phyloP scores from a whole-genome alignment of 2,329 filamentous ascomycete genomes.

The Pyricularia sp. region DNA sequence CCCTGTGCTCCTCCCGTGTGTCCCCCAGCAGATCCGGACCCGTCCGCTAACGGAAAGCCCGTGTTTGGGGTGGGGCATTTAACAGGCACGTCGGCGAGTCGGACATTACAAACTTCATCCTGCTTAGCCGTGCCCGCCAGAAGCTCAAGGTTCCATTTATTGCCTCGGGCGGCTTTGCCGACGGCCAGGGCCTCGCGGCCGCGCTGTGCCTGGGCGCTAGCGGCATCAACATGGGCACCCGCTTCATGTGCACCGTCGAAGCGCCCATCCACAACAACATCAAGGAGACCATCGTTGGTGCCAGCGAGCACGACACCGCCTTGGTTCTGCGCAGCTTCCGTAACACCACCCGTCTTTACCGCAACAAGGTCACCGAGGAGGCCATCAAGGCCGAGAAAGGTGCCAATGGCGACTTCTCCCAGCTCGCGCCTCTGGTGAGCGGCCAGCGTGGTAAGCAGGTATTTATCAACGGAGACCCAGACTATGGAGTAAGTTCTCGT shows the following conservation, averaged over 20 bases:
- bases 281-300: conserved; percentile 84
- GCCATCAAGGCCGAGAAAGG: conserved; percentile 83
- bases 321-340: conserved; percentile 83
- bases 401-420: conserved; percentile 76
- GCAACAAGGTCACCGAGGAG: conserved; percentile 77
- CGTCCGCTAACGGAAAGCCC: background rate
- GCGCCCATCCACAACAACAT: conserved; percentile 88
- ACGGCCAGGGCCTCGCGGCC: conserved; percentile 86
- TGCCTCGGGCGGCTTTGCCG: conserved; percentile 89
- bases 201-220: conserved; percentile 83
- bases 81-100: conserved; percentile 67
- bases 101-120: conserved; percentile 84
- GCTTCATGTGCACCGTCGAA: conserved; percentile 95
- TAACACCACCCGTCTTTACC: conserved; percentile 83
- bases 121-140: conserved; percentile 78
- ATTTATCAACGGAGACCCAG: conserved; percentile 82
- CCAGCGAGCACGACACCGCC: conserved; percentile 84
- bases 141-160: conserved; percentile 83
- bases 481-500: conserved; percentile 62
- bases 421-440: conserved; percentile 79
- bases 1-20: background rate
- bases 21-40: background rate
- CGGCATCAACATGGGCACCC: conserved; percentile 96
- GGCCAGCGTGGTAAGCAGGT: conserved; percentile 87
- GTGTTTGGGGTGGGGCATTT: background rate